These are phyloP conservation scores for Chytriomyces hyalinus DNA, from an alignment of 192 early-diverging fungal genomes.

Conservation along the genomic window DNA sequence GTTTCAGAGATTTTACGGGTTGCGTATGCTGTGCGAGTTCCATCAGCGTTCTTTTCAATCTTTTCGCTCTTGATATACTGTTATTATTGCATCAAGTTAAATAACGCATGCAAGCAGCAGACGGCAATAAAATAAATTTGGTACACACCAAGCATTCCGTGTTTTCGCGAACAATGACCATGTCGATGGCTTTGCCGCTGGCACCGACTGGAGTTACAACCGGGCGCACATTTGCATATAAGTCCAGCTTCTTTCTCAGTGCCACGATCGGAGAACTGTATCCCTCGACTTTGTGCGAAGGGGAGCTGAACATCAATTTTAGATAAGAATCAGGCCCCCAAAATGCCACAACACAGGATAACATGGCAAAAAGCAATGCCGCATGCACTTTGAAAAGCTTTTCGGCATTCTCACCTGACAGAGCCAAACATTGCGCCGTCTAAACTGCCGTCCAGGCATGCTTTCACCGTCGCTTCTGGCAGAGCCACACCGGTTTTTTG, in stretches of 20 bases:
- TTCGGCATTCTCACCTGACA: constrained; percentile 68
- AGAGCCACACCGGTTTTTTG: constrained; percentile 91
- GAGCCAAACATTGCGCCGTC: constrained; percentile 96
- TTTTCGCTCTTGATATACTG: constrained; percentile 87
- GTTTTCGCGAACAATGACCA: constrained; percentile 98
- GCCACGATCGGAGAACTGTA: constrained; percentile 98
- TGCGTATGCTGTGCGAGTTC: constrained; percentile 76
- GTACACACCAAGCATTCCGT: constrained; percentile 88
- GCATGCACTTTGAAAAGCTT: not conserved
- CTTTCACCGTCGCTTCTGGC: constrained; percentile 82
- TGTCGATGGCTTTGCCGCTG: constrained; percentile 79
- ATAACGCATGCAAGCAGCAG: not conserved
- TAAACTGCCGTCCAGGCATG: constrained; percentile 67
- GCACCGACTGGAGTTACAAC: constrained; percentile 70
- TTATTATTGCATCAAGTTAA: not conserved
- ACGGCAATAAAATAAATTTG: constrained; percentile 5
- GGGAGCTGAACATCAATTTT: constrained; percentile 71
- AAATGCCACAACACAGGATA: not conserved
- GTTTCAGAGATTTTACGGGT: constrained; percentile 89
- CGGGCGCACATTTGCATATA: constrained; percentile 97
- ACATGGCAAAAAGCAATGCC: not conserved
- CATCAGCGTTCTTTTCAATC: constrained; percentile 65
- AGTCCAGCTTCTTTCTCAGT: constrained; percentile 90
- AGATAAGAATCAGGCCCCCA: not conserved
- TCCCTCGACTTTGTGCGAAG: constrained; percentile 96